Base-by-base conservation (phyloP, 2,329 filamentous ascomycete species). In the Ceratocystis cacaofunesta region DNA sequence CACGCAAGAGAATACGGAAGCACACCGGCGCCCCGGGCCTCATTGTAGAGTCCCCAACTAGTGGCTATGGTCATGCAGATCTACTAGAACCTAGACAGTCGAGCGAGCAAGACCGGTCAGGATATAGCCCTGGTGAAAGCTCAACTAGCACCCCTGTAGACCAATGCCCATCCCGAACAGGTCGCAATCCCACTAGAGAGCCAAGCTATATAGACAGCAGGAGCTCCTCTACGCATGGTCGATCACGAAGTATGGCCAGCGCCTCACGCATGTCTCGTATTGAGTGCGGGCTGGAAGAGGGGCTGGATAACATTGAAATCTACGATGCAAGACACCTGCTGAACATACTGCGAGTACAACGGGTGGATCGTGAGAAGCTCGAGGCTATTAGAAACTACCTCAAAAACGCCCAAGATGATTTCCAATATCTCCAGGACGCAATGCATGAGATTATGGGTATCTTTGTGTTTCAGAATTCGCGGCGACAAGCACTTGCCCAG, bases 331-430 rank as follows among this genome's bases (percentile, higher is more conserved):
- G 85, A 3, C 83, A 84, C 2, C 77, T 99, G 30, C 80, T 95
- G 77, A 76, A 75, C 25, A 81, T 83, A 1, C 75, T 99, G 65
- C 87, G 85, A 68, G 77, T 76, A 48, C 84, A 88, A 5, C 82
- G 85, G 6, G 90, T 99, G 69, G 94, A 99, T 72, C 84, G 94
- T 43, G 92, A 97, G 76, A 97, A 94, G 77, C 85, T 95, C 67
- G 87, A 92, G 68, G 86, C 87, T 0, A 81, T 96, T 25, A 85
- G 88, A 70, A 88, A 83, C 68, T 99, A 96, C 72, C 78, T 96
- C n/a, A 78, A 85, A 52, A 80, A 94, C 64, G 66, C 66, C 7
- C 52, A 41, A 2, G 66, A 67, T 28, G 90, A 96, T 70, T 77
- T 97, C 32, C 80, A 81, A 64, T 88, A 90, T 68, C 78, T 99